Base-by-base conservation (phyloP, 306 rosid species). In the Acacia acuminata region DNA sequence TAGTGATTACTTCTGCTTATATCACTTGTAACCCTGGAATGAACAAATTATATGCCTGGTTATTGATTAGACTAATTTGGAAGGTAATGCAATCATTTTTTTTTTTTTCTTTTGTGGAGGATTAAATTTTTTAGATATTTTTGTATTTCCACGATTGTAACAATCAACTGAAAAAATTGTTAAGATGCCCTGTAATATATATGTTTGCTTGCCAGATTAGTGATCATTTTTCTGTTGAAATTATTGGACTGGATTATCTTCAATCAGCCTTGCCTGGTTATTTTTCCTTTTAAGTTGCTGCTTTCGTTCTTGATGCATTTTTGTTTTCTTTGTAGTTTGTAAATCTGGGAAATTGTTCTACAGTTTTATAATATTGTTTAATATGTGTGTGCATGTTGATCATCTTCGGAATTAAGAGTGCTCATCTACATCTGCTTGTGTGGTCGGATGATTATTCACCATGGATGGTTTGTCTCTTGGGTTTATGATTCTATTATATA, bases 1-100 rank as follows among this genome's bases (percentile, higher is more conserved):
- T 55, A 84, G 92, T 84, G 22, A 22, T 22, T 77, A 38, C 75
- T 80, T 15, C 36, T 44, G 20, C 70, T 82, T 73, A 77, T 66
- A 71, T 43, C 77, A 48, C 48, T 77, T 70, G 70, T 65, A 71
- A 55, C 55, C 6, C 36, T 1, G 43, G 43, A 16, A 36, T 42
- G 44, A 68, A 68, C 36, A 56, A 27, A 43, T 16, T 16, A 72
- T n/a, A n/a, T 19, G 83, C 81, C 38, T 58, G 73, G 64, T 65
- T 66, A 58, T 24, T 43, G 84, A 75, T 4, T 67, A 73, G 65
- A 36, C 50, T 75, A n/a, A 47, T 73, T 65, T 66, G 78, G 65
- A 79, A 24, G 67, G 40, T 9, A 42, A 68, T 40, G 60, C 75
- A 38, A 72, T 66, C 56, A 40, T 30, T 77, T 58, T 47, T 38